These are phyloP conservation scores for Penicillium canescens DNA, from an alignment of 495 filamentous ascomycete species.

Conservation along the genomic window DNA sequence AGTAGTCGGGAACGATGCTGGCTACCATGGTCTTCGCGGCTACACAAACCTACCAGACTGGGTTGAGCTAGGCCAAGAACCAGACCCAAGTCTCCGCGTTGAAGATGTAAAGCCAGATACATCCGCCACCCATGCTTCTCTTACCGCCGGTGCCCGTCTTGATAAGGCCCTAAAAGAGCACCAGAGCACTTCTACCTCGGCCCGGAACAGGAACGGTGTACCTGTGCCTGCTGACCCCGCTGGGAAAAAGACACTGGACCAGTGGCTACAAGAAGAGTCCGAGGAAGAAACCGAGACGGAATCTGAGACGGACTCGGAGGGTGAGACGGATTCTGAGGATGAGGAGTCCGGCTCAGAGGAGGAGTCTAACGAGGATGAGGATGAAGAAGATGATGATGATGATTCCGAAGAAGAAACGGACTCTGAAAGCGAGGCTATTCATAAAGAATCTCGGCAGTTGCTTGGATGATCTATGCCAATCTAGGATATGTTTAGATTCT, in stretches of 20 bases:
- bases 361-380: conserved; percentile 47
- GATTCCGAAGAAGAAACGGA: conserved; percentile 45
- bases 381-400: conserved; percentile 54
- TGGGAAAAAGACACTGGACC: conserved; percentile 75
- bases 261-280: conserved; percentile 70
- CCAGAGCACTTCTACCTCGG: conserved; percentile 26
- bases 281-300: conserved; percentile 42
- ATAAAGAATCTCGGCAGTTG: conserved; percentile 26
- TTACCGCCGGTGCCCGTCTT: conserved; percentile 65
- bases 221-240: conserved; percentile 9
- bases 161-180: conserved; percentile 55
- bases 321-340: conserved; percentile 51
- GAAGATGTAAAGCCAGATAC: conserved; percentile 32
- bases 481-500: conserved; percentile 2
- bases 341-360: conserved; percentile 41
- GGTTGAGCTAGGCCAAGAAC: conserved; percentile 79
- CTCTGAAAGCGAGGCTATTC: conserved; percentile 31
- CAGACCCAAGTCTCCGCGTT: conserved; percentile 70
- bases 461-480: conserved; percentile 5
- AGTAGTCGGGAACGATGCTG: conserved; percentile 74
- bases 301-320: conserved; percentile 46
- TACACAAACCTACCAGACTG: conserved; percentile 80
- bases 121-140: conserved; percentile 21
- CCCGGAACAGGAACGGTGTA: conserved; percentile 16
- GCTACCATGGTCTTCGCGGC: conserved; percentile 67